These are phyloP conservation scores for Drechslerella coelobrocha DNA, from an alignment of 2,329 filamentous ascomycete species.

Conservation along the genomic window DNA sequence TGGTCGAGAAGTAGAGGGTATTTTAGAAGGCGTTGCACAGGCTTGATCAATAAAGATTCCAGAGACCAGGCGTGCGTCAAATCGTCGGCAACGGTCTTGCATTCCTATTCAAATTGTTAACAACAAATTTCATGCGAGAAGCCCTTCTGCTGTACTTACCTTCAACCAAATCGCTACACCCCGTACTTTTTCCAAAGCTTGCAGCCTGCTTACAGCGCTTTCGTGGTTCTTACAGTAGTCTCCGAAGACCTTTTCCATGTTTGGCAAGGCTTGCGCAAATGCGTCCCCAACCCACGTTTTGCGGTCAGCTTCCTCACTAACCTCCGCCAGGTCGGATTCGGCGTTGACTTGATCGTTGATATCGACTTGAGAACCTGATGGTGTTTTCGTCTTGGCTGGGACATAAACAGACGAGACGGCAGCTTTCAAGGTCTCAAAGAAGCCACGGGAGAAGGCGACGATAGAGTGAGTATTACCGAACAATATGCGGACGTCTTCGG, in stretches of 20 bases:
- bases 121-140: conserved; percentile 4
- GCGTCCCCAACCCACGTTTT: conserved; percentile 67
- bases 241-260: conserved; percentile 71
- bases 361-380: conserved; percentile 56
- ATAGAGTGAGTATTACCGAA: conserved; percentile 94
- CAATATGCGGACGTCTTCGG: conserved; percentile 83
- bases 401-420: conserved; percentile 81
- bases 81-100: conserved; percentile 88
- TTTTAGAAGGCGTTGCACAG: conserved; percentile 91
- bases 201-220: conserved; percentile 68
- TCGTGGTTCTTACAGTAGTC: conserved; percentile 71
- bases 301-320: conserved; percentile 66
- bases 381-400: conserved; percentile 53
- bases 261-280: conserved; percentile 65
- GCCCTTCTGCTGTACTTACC: conserved; percentile 34
- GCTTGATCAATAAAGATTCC: conserved; percentile 95
- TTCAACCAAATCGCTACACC: conserved; percentile 80
- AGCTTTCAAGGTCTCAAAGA: conserved; percentile 80
- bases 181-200: conserved; percentile 65
- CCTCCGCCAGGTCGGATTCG: conserved; percentile 52
- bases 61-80: conserved; percentile 93
- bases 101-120: conserved; percentile 64
- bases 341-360: conserved; percentile 53
- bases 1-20: conserved; percentile 86
- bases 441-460: conserved; percentile 80